Conservation (phyloP, 257 asterid species). For the Apocynum venetum region DNA sequence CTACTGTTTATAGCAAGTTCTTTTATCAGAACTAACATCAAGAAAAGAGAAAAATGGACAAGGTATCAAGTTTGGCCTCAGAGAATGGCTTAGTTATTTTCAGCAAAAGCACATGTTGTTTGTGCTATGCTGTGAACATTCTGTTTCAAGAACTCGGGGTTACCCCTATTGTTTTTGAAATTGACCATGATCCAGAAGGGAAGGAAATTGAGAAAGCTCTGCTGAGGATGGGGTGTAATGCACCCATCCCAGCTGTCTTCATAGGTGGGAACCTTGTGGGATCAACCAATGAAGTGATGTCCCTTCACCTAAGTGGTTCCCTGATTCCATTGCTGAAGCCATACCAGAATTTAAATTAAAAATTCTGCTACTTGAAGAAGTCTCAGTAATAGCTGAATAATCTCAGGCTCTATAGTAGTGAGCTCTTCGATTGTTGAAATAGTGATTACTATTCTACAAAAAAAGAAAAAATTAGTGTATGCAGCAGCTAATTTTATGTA, state of each 20-base stretch:
- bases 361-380: background rate
- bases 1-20: background rate
- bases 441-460: background rate
- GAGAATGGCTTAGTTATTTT: slow-evolving; percentile 26
- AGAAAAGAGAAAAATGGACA: slow-evolving; percentile 15
- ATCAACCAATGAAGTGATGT: slow-evolving; percentile 37
- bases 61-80: slow-evolving; percentile 9
- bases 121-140: slow-evolving; percentile 27
- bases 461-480: too few species aligned
- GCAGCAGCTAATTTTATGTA: background rate
- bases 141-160: slow-evolving; percentile 26
- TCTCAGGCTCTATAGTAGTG: background rate
- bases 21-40: background rate
- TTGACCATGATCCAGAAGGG: slow-evolving; percentile 30
- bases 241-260: slow-evolving; percentile 30
- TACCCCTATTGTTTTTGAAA: slow-evolving; percentile 16
- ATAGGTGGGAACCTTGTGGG: slow-evolving; percentile 28
- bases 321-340: slow-evolving; percentile 27
- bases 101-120: slow-evolving; percentile 35
- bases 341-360: slow-evolving; percentile 12
- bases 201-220: slow-evolving; percentile 33
- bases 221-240: slow-evolving; percentile 23
- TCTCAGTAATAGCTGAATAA: slow-evolving; percentile 2
- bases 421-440: background rate
- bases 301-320: slow-evolving; percentile 34